These are phyloP conservation scores for Monilinia aucupariae DNA, from an alignment of 2,329 filamentous ascomycete genomes.

Conservation along the genomic window DNA sequence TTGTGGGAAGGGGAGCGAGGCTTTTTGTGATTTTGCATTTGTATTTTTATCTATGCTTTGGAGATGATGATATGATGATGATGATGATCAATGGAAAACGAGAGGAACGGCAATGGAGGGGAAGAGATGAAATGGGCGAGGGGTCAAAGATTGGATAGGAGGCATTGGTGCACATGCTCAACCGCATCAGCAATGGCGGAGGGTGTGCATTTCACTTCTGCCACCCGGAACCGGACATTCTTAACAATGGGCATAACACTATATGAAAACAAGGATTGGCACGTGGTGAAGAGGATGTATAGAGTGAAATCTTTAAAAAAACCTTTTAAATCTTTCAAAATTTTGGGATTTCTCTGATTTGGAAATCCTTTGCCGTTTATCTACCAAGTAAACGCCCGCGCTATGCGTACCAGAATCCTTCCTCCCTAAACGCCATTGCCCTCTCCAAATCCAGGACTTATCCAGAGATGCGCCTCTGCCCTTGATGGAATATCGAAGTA, in stretches of 20 bases:
- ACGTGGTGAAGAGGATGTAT: neutral
- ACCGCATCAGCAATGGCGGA: neutral
- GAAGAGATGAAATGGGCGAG: neutral
- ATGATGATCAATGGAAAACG: neutral
- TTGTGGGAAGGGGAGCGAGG: neutral
- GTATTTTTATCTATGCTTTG: no score
- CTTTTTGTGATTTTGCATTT: neutral
- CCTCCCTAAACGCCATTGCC: slow-evolving; percentile 12
- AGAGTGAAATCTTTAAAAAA: neutral
- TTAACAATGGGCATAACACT: neutral
- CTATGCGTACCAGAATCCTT: slow-evolving; percentile 20
- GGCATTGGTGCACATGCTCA: neutral
- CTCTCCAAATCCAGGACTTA: slow-evolving; percentile 2
- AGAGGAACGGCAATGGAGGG: slow-evolving; percentile 5
- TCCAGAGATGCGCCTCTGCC: slow-evolving; percentile 11
- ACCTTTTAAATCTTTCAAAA: neutral
- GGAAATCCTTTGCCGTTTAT: neutral
- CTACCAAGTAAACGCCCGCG: slow-evolving; percentile 19
- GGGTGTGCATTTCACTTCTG: neutral
- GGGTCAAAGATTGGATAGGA: neutral
- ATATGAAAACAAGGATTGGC: neutral
- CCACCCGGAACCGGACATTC: neutral
- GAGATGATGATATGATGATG: neutral
- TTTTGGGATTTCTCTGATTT: neutral
- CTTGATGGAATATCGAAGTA: neutral